A percentile compares a stretch with the other conserved stretches of the same genome.
Conservation (phyloP, 2,329 filamentous ascomycete species). For the Scedosporium boydii region DNA sequence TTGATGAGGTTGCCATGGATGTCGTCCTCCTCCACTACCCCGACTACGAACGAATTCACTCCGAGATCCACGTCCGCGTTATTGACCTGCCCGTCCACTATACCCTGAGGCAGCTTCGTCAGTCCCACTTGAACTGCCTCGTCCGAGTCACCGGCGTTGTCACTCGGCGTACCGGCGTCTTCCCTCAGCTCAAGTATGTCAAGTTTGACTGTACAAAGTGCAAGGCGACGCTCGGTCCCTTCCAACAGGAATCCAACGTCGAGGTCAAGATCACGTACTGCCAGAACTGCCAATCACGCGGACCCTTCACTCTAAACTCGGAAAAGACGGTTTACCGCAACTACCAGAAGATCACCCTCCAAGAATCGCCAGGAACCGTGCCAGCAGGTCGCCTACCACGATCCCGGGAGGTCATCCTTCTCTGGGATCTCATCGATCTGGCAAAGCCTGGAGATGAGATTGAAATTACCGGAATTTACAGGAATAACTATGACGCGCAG, state of each 20-base stretch:
- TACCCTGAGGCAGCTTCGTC: slow-evolving; percentile 87
- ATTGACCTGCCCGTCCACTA: slow-evolving; percentile 91
- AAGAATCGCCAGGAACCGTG: slow-evolving; percentile 94
- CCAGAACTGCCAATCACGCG: slow-evolving; percentile 89
- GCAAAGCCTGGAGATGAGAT: slow-evolving; percentile 98
- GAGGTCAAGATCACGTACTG: slow-evolving; percentile 96
- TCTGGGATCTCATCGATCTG: slow-evolving; percentile 94
- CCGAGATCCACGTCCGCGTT: slow-evolving; percentile 95
- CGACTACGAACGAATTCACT: slow-evolving; percentile 94
- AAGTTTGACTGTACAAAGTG: slow-evolving; percentile 97
- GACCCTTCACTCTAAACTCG: slow-evolving; percentile 90
- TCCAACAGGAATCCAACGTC: slow-evolving; percentile 92
- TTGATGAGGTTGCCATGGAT: slow-evolving; percentile 94
- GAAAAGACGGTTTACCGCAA: slow-evolving; percentile 98
- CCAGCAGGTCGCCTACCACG: slow-evolving; percentile 90
- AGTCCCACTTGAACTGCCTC: slow-evolving; percentile 91
- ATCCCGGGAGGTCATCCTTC: slow-evolving; percentile 84
- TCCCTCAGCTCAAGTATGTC: slow-evolving; percentile 96
- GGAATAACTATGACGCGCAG: slow-evolving; percentile 96
- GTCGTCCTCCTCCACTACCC: slow-evolving; percentile 93
- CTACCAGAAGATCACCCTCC: slow-evolving; percentile 94
- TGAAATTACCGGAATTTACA: slow-evolving; percentile 91
- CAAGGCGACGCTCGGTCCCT: slow-evolving; percentile 81
- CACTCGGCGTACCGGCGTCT: slow-evolving; percentile 86
- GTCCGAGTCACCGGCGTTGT: slow-evolving; percentile 93